phyloP scores from a whole-genome alignment of 2,329 filamentous ascomycete species.

The Exophiala sp. region DNA sequence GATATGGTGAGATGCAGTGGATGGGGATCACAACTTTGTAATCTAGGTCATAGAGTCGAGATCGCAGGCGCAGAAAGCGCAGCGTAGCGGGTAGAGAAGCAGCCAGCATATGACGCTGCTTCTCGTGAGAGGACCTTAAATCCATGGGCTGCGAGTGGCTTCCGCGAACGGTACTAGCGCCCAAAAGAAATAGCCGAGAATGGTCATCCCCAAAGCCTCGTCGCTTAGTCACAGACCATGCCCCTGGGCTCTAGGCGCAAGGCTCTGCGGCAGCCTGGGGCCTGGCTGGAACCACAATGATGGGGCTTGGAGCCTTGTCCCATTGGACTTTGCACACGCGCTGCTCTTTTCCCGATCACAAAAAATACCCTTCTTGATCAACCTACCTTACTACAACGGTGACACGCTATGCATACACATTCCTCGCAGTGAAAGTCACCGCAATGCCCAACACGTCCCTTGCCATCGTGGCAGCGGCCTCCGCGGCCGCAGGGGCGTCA shows the following conservation, averaged over 20 bases:
- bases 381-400: no score
- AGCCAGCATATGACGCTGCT: background rate
- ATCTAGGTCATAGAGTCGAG: background rate
- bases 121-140: background rate
- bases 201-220: background rate
- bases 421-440: background rate
- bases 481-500: constrained; percentile 70
- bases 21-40: no score
- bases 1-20: no score
- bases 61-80: background rate
- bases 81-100: background rate
- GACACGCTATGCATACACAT: background rate
- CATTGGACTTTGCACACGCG: background rate
- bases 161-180: no score
- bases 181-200: no score
- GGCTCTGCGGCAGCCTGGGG: no score
- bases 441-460: constrained; percentile 72
- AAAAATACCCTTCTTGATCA: no score
- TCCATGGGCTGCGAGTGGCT: no score
- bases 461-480: constrained; percentile 67
- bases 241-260: background rate
- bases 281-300: no score
- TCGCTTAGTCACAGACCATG: background rate
- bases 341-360: background rate
- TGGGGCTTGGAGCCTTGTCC: no score